Percentiles rank a stretch among this genome's conserved stretches.
Evolutionary conservation across 2,329 filamentous ascomycete species (phyloP).

Genomic region (Aureobasidium sp.): DNA sequence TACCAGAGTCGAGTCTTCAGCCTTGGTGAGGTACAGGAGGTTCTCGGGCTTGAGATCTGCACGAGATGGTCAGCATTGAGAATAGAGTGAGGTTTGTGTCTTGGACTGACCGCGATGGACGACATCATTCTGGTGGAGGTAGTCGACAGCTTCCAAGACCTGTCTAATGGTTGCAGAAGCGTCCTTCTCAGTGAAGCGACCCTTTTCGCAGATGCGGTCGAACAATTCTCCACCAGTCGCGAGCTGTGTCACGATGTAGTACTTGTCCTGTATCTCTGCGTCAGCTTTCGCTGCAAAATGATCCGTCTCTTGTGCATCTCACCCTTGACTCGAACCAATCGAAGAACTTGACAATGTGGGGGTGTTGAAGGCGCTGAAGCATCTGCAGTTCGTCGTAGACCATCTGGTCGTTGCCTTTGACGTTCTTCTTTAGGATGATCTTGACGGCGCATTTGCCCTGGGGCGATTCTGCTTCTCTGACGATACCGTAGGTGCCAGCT

Average conservation of each 20-base stretch:
- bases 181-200: slow-evolving; percentile 97
- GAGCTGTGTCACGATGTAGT: slow-evolving; percentile 96
- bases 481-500: slow-evolving; percentile 96
- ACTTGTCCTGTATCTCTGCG: slow-evolving; percentile 70
- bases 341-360: slow-evolving; percentile 93
- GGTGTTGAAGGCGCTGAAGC: slow-evolving; percentile 83
- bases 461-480: slow-evolving; percentile 83
- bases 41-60: slow-evolving; percentile 97
- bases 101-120: slow-evolving; percentile 73
- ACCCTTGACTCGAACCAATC: slow-evolving; percentile 99
- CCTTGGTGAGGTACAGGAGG: slow-evolving; percentile 80
- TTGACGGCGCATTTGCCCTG: slow-evolving; percentile 89
- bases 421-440: slow-evolving; percentile 99
- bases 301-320: slow-evolving; percentile 27
- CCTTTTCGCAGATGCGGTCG: slow-evolving; percentile 95
- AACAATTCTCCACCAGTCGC: slow-evolving; percentile 95
- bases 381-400: slow-evolving; percentile 95
- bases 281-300: not conserved
- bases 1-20: slow-evolving; percentile 73
- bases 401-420: slow-evolving; percentile 97
- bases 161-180: slow-evolving; percentile 92
- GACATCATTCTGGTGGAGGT: slow-evolving; percentile 88
- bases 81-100: not conserved
- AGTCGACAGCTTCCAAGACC: slow-evolving; percentile 86
- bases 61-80: slow-evolving; percentile 21